Conservation (phyloP, 352 stramenopile genomes). For the Phytopythium delawarense region DNA sequence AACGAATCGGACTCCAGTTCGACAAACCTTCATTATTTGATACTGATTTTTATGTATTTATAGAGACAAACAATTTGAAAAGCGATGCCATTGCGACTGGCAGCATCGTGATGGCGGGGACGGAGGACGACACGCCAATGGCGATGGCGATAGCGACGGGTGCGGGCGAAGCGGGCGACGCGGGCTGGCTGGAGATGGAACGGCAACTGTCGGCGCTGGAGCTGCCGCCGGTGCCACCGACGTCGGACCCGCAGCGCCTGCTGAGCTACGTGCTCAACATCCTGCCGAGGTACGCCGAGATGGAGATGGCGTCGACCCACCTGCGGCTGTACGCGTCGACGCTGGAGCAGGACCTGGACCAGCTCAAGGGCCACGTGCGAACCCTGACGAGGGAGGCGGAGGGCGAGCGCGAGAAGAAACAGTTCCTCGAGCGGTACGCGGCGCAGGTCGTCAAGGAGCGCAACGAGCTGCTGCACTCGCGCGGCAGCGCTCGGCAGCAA, state of each 20-base stretch:
- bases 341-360: constrained; percentile 75
- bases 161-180: not conserved
- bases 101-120: constrained; percentile 2
- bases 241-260: constrained; percentile 67
- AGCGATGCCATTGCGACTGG: not conserved
- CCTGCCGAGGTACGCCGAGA: constrained; percentile 71
- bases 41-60: not conserved
- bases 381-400: constrained; percentile 47
- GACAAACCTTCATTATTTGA: not conserved
- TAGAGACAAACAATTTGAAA: not conserved
- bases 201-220: constrained; percentile 43
- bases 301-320: constrained; percentile 80
- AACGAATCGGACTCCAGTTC: constrained; percentile 9
- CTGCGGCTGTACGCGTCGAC: constrained; percentile 64
- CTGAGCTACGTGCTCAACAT: constrained; percentile 75
- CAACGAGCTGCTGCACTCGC: constrained; percentile 73
- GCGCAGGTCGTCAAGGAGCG: constrained; percentile 83
- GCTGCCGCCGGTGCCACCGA: constrained; percentile 60
- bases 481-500: constrained; percentile 22
- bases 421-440: constrained; percentile 78
- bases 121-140: constrained; percentile 6
- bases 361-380: constrained; percentile 53
- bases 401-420: constrained; percentile 66
- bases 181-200: constrained; percentile 58
- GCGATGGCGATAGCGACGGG: not conserved